Conservation (phyloP, 2,329 filamentous ascomycete species). For the Cyclaneusma minus region DNA sequence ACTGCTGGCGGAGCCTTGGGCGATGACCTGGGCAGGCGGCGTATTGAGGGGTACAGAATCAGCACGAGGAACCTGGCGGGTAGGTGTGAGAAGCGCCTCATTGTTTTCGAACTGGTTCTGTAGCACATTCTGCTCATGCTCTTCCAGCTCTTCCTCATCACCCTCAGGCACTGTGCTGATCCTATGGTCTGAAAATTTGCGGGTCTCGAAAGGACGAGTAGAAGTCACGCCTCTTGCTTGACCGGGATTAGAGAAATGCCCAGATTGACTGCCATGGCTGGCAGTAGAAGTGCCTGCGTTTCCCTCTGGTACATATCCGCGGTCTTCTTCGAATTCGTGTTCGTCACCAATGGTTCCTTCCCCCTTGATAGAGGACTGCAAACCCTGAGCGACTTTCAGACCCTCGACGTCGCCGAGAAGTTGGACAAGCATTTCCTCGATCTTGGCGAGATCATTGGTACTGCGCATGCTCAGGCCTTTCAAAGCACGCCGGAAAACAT, state of each 20-base stretch:
- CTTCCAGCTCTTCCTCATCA: conserved; percentile 51
- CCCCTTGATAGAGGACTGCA: conserved; percentile 29
- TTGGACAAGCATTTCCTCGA: conserved; percentile 85
- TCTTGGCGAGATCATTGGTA: conserved; percentile 72
- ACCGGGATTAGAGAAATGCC: conserved; percentile 48
- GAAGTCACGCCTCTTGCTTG: conserved; percentile 29
- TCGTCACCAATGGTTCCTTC: conserved; percentile 40
- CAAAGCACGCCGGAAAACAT: conserved; percentile 85
- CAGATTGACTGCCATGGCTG: conserved; percentile 59
- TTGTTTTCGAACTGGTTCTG: conserved; percentile 42
- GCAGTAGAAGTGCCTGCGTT: conserved; percentile 61
- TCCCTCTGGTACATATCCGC: conserved; percentile 72
- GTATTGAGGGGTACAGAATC: conserved; percentile 39
- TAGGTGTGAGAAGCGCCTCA: conserved; percentile 45
- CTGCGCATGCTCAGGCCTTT: conserved; percentile 82
- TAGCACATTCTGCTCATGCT: conserved; percentile 29
- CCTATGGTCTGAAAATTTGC: conserved; percentile 56
- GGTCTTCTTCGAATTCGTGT: conserved; percentile 50
- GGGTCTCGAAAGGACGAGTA: conserved; percentile 18
- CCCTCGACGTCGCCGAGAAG: conserved; percentile 84
- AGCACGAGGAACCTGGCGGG: conserved; percentile 33
- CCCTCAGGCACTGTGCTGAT: conserved; percentile 82
- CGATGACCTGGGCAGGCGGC: conserved; percentile 34
- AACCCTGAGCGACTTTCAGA: conserved; percentile 43
- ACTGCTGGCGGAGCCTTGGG: conserved; percentile 38